These are phyloP conservation scores for Jimgerdemannia lactiflua DNA, from an alignment of 192 early-diverging fungal genomes.

Conservation along the genomic window DNA sequence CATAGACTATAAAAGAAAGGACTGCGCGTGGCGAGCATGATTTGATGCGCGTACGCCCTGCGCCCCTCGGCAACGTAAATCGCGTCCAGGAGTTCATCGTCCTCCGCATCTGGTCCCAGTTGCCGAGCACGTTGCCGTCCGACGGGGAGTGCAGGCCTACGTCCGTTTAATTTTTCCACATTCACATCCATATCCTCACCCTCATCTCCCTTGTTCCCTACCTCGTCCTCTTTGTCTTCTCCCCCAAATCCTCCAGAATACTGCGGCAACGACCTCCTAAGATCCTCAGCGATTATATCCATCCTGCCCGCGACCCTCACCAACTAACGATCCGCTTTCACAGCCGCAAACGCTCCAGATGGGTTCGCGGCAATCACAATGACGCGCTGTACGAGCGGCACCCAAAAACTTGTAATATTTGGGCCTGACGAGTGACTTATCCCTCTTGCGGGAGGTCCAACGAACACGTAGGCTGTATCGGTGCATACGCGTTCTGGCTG, in stretches of 20 bases:
- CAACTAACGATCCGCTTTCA: conserved; percentile 38
- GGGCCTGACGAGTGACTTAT: conserved; percentile 12
- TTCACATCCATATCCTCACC: conserved; percentile 26
- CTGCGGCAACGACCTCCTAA: conserved; percentile 31
- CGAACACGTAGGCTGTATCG: conserved; percentile 58
- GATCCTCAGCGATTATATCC: conserved; percentile 30
- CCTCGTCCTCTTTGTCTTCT: not conserved
- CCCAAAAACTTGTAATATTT: conserved; percentile 47
- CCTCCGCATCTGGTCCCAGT: not conserved
- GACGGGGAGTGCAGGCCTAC: conserved; percentile 6
- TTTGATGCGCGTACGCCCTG: conserved; percentile 40
- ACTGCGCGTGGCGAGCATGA: conserved; percentile 42
- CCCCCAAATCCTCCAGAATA: conserved; percentile 21
- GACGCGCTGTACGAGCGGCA: conserved; percentile 58
- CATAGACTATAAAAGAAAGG: conserved; percentile 30
- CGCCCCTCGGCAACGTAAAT: conserved; percentile 37
- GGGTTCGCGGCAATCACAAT: conserved; percentile 52
- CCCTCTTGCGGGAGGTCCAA: conserved; percentile 40
- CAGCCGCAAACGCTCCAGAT: conserved; percentile 61
- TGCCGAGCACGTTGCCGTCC: not conserved
- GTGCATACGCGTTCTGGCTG: conserved; percentile 72
- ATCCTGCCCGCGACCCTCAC: not conserved
- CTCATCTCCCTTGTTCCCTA: conserved; percentile 9
- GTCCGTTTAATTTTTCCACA: not conserved
- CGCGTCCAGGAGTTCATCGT: conserved; percentile 36